phyloP scores from a whole-genome alignment of 495 filamentous ascomycete genomes.

The Trichoderma orchidacearum region DNA sequence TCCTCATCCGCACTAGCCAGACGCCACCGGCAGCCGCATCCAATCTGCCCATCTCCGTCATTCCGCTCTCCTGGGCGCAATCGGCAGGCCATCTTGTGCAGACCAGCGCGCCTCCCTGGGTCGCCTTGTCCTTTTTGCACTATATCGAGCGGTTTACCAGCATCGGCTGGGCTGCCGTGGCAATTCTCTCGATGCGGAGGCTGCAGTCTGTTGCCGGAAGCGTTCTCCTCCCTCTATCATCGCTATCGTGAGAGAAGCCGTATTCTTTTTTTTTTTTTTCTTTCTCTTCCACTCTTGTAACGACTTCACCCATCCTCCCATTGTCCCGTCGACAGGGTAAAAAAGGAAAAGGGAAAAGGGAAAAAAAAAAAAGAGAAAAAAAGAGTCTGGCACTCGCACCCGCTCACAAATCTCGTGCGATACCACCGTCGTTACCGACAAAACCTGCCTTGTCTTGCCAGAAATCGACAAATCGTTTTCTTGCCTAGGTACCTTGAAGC shows the following conservation, averaged over 20 bases:
- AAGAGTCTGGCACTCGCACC: neutral
- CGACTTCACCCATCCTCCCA: too few relatives aligned
- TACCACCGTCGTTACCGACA: neutral
- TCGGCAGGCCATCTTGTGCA: neutral
- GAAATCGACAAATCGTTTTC: too few relatives aligned
- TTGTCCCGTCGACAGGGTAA: neutral
- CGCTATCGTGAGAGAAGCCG: neutral
- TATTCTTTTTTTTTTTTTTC: neutral
- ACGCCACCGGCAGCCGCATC: neutral
- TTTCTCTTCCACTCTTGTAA: neutral
- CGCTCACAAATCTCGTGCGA: neutral
- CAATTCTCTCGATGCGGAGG: neutral
- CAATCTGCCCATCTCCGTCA: neutral
- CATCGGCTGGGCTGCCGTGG: neutral
- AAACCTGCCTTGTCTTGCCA: too few relatives aligned
- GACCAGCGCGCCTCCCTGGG: too few relatives aligned
- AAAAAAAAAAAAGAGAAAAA: too few relatives aligned
- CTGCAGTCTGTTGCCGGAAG: neutral
- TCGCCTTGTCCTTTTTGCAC: too few relatives aligned
- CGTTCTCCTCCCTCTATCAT: neutral
- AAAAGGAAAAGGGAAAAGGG: neutral
- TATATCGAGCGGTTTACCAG: neutral
- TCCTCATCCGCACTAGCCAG: neutral
- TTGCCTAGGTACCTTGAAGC: too few relatives aligned
- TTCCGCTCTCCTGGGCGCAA: constrained; percentile 1